Evolutionary conservation across 371 early-diverging fungal species (phyloP).

Genomic region (Saksenaea vasiformis): DNA sequence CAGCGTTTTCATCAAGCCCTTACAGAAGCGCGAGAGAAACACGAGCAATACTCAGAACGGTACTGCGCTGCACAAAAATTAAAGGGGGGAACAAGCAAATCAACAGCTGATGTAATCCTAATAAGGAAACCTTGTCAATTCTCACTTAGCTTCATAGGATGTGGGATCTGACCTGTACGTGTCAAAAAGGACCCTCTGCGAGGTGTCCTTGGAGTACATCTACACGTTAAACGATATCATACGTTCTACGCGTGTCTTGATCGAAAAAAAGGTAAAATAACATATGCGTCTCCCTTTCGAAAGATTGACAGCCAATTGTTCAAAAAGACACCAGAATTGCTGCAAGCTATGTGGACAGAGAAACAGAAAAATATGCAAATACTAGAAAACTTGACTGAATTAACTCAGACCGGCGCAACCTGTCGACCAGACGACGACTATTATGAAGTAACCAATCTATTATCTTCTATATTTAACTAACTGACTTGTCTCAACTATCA

Average conservation of each 20-base stretch:
- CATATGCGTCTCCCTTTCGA: no score
- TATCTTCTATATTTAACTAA: neutral
- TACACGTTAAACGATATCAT: slow-evolving; percentile 18
- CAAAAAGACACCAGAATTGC: neutral
- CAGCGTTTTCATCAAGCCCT: slow-evolving; percentile 24
- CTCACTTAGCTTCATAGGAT: slow-evolving; percentile 16
- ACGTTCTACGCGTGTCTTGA: slow-evolving; percentile 18
- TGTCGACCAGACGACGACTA: neutral
- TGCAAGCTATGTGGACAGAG: slow-evolving; percentile 6
- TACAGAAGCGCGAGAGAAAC: slow-evolving; percentile 14
- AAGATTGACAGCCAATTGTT: neutral
- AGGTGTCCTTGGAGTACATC: slow-evolving; percentile 26
- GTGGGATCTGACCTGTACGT: slow-evolving; percentile 17
- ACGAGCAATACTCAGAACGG: slow-evolving; percentile 17
- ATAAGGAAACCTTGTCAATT: neutral
- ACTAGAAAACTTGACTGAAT: slow-evolving; percentile 8
- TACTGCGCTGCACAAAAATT: slow-evolving; percentile 31
- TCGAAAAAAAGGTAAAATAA: slow-evolving; percentile 22
- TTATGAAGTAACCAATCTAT: neutral
- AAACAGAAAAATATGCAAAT: slow-evolving; percentile 22
- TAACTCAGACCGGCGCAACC: neutral
- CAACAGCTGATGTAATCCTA: slow-evolving; percentile 20
- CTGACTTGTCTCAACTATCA: neutral
- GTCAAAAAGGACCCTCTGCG: slow-evolving; percentile 25
- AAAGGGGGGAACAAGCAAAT: slow-evolving; percentile 15